phyloP scores from a whole-genome alignment of 164 flowering plant species.

The Litsea cubeba region DNA sequence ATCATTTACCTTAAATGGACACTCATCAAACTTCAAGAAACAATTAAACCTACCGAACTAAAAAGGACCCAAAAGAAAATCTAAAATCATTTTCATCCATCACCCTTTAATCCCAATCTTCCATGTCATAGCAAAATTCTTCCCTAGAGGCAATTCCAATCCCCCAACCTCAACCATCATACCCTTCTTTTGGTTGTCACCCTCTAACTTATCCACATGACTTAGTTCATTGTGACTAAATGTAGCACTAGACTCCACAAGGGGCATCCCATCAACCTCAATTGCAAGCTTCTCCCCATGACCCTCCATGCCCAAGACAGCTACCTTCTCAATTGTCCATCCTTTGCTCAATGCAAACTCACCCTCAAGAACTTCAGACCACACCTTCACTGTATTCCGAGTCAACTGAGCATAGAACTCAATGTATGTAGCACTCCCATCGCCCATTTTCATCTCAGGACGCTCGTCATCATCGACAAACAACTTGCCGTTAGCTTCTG shows the following conservation, averaged over 20 bases:
- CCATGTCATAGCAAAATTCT: constrained; percentile 62
- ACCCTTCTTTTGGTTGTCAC: constrained; percentile 29
- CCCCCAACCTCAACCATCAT: constrained; percentile 51
- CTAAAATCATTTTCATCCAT: neutral
- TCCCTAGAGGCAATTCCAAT: constrained; percentile 46
- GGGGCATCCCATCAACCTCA: constrained; percentile 38
- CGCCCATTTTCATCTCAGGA: constrained; percentile 57
- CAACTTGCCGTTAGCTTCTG: constrained; percentile 47
- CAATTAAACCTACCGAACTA: neutral
- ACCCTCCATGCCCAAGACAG: constrained; percentile 53
- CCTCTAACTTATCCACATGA: constrained; percentile 29
- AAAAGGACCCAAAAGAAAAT: neutral
- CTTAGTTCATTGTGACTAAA: constrained; percentile 7
- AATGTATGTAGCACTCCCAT: constrained; percentile 46
- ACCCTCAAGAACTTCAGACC: constrained; percentile 62
- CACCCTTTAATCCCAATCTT: constrained; percentile 43
- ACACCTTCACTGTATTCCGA: constrained; percentile 40
- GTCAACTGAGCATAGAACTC: constrained; percentile 44
- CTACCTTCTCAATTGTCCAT: constrained; percentile 45
- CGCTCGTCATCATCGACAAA: constrained; percentile 67
- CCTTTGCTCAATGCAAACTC: constrained; percentile 49
- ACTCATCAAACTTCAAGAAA: neutral
- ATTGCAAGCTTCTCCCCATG: constrained; percentile 25
- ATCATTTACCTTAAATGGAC: neutral
- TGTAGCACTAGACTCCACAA: constrained; percentile 20